Evolutionary conservation across 768 basidiomycete species (phyloP).

Genomic region (Mycena galericulata): DNA sequence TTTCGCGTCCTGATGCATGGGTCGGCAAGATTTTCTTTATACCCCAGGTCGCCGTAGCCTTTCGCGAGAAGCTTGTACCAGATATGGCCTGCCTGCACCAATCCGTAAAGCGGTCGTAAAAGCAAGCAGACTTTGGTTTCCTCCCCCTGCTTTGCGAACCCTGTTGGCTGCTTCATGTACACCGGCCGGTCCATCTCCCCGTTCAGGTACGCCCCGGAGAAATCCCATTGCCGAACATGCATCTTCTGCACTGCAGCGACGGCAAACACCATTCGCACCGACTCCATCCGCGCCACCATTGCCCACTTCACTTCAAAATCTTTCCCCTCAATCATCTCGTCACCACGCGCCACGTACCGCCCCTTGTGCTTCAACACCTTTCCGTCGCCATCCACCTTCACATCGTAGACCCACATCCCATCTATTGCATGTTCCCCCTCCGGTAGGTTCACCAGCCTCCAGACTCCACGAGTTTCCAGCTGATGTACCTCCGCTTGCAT

Average conservation of each 20-base stretch:
- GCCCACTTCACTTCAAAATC: slow-evolving; percentile 25
- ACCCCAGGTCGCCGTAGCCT: not conserved
- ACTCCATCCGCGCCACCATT: slow-evolving; percentile 27
- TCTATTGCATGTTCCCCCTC: slow-evolving; percentile 2
- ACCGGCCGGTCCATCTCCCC: slow-evolving; percentile 10
- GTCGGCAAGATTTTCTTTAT: slow-evolving; percentile 11
- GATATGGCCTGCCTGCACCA: not conserved
- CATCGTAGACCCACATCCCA: slow-evolving; percentile 30
- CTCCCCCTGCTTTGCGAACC: slow-evolving; percentile 27
- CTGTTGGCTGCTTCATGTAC: slow-evolving; percentile 21
- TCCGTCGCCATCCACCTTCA: slow-evolving; percentile 52
- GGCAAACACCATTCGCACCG: slow-evolving; percentile 7
- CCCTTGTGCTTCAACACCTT: slow-evolving; percentile 51
- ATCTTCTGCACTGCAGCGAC: not conserved
- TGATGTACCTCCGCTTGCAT: slow-evolving; percentile 22
- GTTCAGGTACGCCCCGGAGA: slow-evolving; percentile 17
- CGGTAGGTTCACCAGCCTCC: slow-evolving; percentile 18
- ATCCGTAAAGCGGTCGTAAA: not conserved
- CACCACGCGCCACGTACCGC: slow-evolving; percentile 44
- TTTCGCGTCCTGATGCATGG: slow-evolving; percentile 10
- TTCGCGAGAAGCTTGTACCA: not conserved
- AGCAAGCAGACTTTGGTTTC: slow-evolving; percentile 25
- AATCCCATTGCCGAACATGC: slow-evolving; percentile 19
- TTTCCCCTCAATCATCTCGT: not conserved
- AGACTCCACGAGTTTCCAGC: slow-evolving; percentile 1